These are phyloP conservation scores for Pseudogymnoascus sp. DNA, from an alignment of 2,329 filamentous ascomycete species.

Conservation along the genomic window DNA sequence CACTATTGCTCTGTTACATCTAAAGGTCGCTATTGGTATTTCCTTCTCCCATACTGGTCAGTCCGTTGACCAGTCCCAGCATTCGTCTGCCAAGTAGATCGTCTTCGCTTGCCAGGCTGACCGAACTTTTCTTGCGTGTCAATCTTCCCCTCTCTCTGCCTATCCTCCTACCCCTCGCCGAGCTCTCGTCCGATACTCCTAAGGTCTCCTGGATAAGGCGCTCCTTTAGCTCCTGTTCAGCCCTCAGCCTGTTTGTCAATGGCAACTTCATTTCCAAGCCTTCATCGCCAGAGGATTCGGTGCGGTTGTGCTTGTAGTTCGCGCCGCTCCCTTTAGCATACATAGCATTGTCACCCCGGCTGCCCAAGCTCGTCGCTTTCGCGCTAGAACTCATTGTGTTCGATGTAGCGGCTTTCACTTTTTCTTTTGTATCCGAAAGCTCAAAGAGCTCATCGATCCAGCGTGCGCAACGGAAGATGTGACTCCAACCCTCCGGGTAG, in stretches of 20 bases:
- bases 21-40: not conserved
- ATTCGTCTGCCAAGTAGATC: slow-evolving; percentile 49
- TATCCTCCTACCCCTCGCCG: slow-evolving; percentile 27
- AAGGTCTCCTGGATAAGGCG: slow-evolving; percentile 22
- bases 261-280: slow-evolving; percentile 77
- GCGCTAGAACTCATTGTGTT: slow-evolving; percentile 15
- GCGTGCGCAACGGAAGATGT: slow-evolving; percentile 67
- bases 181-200: not conserved
- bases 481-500: slow-evolving; percentile 84
- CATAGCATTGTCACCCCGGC: slow-evolving; percentile 12
- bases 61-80: slow-evolving; percentile 44
- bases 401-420: slow-evolving; percentile 25
- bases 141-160: slow-evolving; percentile 15
- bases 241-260: slow-evolving; percentile 26
- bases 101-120: slow-evolving; percentile 48
- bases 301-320: slow-evolving; percentile 19
- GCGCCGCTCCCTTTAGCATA: not conserved
- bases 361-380: slow-evolving; percentile 10
- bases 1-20: not conserved
- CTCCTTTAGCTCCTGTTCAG: slow-evolving; percentile 37
- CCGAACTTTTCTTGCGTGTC: slow-evolving; percentile 39
- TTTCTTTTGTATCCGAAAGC: slow-evolving; percentile 39
- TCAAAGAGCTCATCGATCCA: slow-evolving; percentile 79
- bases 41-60: slow-evolving; percentile 36
- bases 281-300: slow-evolving; percentile 55